Conservation (phyloP, 768 basidiomycete genomes). For the Russula compacta region DNA sequence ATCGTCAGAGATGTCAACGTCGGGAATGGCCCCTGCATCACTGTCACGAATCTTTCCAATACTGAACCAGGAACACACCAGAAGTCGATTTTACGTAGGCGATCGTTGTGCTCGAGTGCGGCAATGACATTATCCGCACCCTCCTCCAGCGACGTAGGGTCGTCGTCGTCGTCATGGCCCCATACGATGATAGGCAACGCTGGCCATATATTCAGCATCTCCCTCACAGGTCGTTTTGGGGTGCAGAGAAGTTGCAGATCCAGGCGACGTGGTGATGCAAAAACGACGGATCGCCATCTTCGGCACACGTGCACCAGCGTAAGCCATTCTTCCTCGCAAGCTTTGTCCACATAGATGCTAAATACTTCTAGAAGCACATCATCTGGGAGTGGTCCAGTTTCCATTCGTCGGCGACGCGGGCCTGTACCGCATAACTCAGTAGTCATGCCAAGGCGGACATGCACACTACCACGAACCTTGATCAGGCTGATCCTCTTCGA, state of each 20-base stretch:
- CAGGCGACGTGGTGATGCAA: background rate
- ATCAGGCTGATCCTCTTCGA: no score
- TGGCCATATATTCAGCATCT: background rate
- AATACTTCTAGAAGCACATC: background rate
- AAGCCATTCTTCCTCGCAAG: background rate
- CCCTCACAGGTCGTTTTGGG: background rate
- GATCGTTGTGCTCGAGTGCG: background rate
- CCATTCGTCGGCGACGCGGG: no score
- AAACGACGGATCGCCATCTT: background rate
- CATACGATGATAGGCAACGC: background rate
- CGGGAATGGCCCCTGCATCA: background rate
- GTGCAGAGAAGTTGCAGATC: background rate
- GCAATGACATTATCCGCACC: background rate
- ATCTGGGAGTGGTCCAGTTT: no score
- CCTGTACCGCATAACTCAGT: no score
- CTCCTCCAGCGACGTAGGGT: background rate
- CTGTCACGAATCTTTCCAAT: background rate
- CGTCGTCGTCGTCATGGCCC: no score
- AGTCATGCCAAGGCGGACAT: no score
- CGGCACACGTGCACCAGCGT: background rate
- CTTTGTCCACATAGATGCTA: background rate
- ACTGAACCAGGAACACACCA: background rate
- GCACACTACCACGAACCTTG: no score
- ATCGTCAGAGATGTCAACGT: background rate
- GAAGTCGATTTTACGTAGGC: background rate